A percentile compares a stretch with the other conserved stretches of the same genome.
These are phyloP conservation scores for Solanum virginianum DNA, from an alignment of 257 asterid genomes.

Conservation along the genomic window DNA sequence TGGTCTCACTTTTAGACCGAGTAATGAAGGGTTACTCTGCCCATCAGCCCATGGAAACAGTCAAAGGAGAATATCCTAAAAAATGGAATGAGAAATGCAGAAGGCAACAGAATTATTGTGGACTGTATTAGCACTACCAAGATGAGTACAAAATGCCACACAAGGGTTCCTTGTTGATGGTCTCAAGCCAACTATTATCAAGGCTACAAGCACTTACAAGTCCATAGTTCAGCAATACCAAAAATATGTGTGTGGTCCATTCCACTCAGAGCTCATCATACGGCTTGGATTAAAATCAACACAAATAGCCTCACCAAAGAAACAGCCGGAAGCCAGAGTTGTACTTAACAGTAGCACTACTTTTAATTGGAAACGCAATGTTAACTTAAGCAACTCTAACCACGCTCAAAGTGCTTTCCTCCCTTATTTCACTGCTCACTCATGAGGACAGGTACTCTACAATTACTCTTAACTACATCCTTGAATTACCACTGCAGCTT, in stretches of 20 bases:
- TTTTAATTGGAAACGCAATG: background rate
- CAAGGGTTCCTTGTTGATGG: background rate
- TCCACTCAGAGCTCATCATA: background rate
- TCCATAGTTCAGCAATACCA: background rate
- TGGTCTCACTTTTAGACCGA: background rate
- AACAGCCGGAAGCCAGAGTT: background rate
- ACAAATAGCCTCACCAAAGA: background rate
- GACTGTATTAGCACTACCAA: background rate
- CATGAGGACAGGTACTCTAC: background rate
- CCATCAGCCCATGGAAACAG: background rate
- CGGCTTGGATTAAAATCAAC: background rate
- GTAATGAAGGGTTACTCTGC: background rate
- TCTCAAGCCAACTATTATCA: background rate
- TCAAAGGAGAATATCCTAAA: background rate
- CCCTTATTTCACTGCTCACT: background rate
- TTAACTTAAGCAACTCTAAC: background rate
- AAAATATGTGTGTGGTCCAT: background rate
- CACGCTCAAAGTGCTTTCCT: background rate
- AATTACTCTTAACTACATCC: background rate
- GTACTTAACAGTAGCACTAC: background rate
- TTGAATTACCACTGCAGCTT: background rate
- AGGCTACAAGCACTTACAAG: background rate
- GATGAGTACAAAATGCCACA: background rate
- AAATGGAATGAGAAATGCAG: background rate
- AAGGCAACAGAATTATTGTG: background rate